These are phyloP conservation scores for Filobasidium wieringae DNA, from an alignment of 768 basidiomycete species.

Conservation along the genomic window DNA sequence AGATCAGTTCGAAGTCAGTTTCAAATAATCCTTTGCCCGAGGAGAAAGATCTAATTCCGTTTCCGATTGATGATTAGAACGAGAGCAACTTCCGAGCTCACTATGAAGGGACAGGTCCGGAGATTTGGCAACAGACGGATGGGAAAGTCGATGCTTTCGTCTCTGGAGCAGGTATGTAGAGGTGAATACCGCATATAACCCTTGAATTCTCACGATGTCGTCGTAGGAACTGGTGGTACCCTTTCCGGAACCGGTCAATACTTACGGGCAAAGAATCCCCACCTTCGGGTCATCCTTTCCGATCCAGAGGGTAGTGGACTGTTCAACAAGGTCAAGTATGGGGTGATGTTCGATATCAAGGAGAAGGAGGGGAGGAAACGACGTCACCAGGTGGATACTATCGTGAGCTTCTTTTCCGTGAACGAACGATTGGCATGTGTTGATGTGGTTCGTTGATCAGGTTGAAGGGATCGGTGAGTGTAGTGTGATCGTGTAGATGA, in stretches of 20 bases:
- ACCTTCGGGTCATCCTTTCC: conserved; percentile 59
- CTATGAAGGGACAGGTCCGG: conserved; percentile 77
- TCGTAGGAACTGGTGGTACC: conserved; percentile 86
- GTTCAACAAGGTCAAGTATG: conserved; percentile 88
- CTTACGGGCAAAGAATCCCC: conserved; percentile 61
- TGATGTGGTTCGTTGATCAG: conserved; percentile 7
- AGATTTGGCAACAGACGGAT: conserved; percentile 86
- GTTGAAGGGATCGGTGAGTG: conserved; percentile 51
- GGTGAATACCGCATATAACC: not conserved
- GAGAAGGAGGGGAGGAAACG: conserved; percentile 90
- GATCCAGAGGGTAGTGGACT: conserved; percentile 93
- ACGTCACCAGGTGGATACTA: conserved; percentile 67
- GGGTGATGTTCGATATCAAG: conserved; percentile 86
- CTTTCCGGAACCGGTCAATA: conserved; percentile 72
- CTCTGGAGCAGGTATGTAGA: conserved; percentile 61
- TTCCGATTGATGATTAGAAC: conserved; percentile 46
- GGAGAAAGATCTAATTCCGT: not conserved
- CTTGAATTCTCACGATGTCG: not conserved
- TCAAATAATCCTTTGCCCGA: not conserved
- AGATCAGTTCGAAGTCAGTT: conserved; percentile 75
- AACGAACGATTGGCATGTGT: conserved; percentile 56
- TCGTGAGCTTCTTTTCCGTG: conserved; percentile 48
- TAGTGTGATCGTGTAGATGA: not conserved
- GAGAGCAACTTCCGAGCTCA: conserved; percentile 82
- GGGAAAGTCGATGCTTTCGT: conserved; percentile 75